These are phyloP conservation scores for Penicillium pulvis DNA, from an alignment of 495 filamentous ascomycete species.

Conservation along the genomic window DNA sequence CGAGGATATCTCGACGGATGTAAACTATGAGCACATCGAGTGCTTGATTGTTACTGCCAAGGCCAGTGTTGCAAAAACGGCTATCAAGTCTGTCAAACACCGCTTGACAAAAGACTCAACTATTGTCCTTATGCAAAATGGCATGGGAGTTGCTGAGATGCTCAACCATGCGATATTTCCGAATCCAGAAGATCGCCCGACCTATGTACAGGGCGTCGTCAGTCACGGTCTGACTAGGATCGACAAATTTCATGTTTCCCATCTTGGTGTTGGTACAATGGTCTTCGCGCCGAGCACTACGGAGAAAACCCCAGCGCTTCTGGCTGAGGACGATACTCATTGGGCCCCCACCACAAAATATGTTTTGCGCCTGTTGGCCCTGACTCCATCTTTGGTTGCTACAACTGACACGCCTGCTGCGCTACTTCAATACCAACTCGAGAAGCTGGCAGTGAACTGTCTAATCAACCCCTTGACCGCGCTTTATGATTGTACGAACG, in stretches of 20 bases:
- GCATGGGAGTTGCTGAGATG: constrained; percentile 77
- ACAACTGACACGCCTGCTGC: constrained; percentile 46
- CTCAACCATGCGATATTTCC: constrained; percentile 70
- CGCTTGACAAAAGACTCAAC: constrained; percentile 73
- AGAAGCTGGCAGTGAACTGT: constrained; percentile 78
- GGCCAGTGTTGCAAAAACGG: constrained; percentile 54
- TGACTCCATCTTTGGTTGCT: constrained; percentile 51
- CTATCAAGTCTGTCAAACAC: constrained; percentile 59
- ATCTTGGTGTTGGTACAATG: constrained; percentile 64
- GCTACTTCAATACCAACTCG: constrained; percentile 62
- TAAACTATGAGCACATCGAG: constrained; percentile 57
- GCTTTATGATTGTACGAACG: constrained; percentile 71
- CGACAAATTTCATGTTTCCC: constrained; percentile 60
- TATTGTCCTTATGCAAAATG: constrained; percentile 79
- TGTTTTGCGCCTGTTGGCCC: constrained; percentile 51
- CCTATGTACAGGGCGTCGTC: constrained; percentile 74
- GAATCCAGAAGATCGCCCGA: constrained; percentile 62
- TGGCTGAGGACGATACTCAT: constrained; percentile 23
- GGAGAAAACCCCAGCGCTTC: constrained; percentile 9
- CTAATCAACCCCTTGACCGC: constrained; percentile 82
- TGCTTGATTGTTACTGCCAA: constrained; percentile 77
- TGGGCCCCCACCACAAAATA: constrained; percentile 51
- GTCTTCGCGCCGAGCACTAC: constrained; percentile 58
- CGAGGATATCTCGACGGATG: constrained; percentile 10
- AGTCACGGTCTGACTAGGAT: constrained; percentile 62